A percentile compares a stretch with the other conserved stretches of the same genome.
These are phyloP conservation scores for Tricharina praecox DNA, from an alignment of 495 filamentous ascomycete genomes.

Conservation along the genomic window DNA sequence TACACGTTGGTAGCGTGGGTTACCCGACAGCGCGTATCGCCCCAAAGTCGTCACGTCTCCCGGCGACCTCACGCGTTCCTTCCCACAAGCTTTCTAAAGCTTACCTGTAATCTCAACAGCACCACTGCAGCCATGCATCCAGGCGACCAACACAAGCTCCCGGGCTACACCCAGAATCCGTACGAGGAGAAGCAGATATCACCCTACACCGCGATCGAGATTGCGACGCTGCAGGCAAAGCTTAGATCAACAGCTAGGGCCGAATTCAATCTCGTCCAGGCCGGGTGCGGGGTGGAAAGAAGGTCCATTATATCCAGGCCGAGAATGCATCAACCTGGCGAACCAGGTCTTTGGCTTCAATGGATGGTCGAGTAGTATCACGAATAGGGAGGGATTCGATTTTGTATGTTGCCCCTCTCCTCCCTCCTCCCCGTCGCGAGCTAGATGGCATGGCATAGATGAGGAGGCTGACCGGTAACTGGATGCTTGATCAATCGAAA, in stretches of 20 bases:
- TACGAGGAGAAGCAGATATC: neutral
- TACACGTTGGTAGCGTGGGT: too few relatives aligned
- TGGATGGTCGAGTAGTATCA: slow-evolving; percentile 85
- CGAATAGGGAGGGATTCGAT: slow-evolving; percentile 65
- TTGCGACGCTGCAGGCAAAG: slow-evolving; percentile 68
- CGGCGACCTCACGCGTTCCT: neutral
- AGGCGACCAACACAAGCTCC: slow-evolving; percentile 4
- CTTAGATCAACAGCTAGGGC: slow-evolving; percentile 84
- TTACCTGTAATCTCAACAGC: neutral
- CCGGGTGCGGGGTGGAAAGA: slow-evolving; percentile 62
- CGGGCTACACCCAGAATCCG: neutral
- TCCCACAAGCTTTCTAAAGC: neutral
- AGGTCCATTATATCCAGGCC: slow-evolving; percentile 76
- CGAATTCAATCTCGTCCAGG: slow-evolving; percentile 81
- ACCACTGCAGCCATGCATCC: slow-evolving; percentile 25
- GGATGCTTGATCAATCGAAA: slow-evolving; percentile 46
- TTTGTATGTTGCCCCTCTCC: slow-evolving; percentile 40
- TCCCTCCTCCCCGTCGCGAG: neutral
- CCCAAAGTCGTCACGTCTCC: slow-evolving; percentile 1
- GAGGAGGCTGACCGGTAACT: slow-evolving; percentile 25
- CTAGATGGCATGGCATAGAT: neutral
- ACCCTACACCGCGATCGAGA: slow-evolving; percentile 67
- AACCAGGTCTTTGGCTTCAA: slow-evolving; percentile 99
- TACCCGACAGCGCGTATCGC: too few relatives aligned
- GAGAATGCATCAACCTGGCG: slow-evolving; percentile 85